A percentile compares a stretch with the other conserved stretches of the same genome.
Evolutionary conservation across 768 basidiomycete species (phyloP).

Genomic region (Fomitopsis serialis): DNA sequence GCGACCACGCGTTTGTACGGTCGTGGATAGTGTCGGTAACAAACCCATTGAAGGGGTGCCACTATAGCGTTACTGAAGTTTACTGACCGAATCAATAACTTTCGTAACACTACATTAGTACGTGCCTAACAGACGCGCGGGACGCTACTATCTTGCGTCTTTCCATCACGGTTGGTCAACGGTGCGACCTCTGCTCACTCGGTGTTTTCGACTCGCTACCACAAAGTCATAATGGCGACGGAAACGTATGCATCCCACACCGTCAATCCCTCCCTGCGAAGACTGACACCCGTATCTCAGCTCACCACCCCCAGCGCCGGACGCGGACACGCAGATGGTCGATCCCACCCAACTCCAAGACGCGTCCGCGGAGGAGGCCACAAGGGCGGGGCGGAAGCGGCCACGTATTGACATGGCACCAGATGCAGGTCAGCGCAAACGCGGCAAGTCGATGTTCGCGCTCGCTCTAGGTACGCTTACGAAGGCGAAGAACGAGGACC

Average conservation of each 20-base stretch:
- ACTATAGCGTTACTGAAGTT: too few relatives aligned
- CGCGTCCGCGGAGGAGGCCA: constrained; percentile 21
- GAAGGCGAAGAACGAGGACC: constrained; percentile 85
- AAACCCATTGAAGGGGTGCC: too few relatives aligned
- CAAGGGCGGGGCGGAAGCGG: constrained; percentile 43
- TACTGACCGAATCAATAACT: too few relatives aligned
- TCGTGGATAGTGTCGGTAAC: too few relatives aligned
- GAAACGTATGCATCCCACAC: background rate
- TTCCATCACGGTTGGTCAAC: too few relatives aligned
- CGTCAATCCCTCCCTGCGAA: too few relatives aligned
- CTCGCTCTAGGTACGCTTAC: constrained; percentile 77
- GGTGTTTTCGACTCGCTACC: background rate
- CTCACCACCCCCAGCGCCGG: background rate
- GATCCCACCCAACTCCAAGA: constrained; percentile 12
- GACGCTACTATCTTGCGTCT: too few relatives aligned
- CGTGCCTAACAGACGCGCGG: too few relatives aligned
- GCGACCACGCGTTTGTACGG: too few relatives aligned
- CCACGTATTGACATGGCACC: constrained; percentile 67
- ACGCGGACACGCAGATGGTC: constrained; percentile 11
- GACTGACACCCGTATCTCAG: too few relatives aligned
- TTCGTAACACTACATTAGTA: too few relatives aligned
- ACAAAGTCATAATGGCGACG: background rate
- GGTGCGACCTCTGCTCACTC: background rate
- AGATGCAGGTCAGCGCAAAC: constrained; percentile 47
- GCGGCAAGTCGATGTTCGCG: constrained; percentile 87